Conservation (phyloP, 176 grass and related monocot genomes). For the Aegilops sharonensis region DNA sequence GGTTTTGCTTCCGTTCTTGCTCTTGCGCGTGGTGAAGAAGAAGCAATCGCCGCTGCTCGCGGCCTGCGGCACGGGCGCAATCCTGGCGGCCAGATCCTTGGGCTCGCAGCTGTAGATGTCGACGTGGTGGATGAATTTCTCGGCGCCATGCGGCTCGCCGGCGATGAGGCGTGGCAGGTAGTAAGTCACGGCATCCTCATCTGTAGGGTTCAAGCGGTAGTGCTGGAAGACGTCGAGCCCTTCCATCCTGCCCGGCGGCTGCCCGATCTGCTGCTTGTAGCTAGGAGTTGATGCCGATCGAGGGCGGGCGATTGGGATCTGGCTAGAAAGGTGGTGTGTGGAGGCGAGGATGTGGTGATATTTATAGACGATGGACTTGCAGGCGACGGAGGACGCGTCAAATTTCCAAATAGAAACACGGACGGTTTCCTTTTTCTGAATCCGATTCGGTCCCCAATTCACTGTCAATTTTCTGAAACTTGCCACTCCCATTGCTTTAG, state of each 20-base stretch:
- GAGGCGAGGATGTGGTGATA: too few species aligned
- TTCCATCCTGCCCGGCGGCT: too few species aligned
- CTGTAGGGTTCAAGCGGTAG: not conserved
- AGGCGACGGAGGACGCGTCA: too few species aligned
- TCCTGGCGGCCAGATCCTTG: not conserved
- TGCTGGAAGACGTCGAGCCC: not conserved
- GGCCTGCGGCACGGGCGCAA: not conserved
- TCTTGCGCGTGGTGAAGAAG: not conserved
- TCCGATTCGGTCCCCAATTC: too few species aligned
- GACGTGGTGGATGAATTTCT: not conserved
- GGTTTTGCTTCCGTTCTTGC: not conserved
- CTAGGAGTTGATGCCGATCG: not conserved
- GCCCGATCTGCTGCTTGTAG: too few species aligned
- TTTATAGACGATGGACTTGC: too few species aligned
- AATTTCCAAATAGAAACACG: too few species aligned
- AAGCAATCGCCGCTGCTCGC: not conserved
- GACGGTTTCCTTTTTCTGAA: too few species aligned
- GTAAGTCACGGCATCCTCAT: not conserved
- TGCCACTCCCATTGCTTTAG: too few species aligned
- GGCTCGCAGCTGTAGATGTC: constrained; percentile 16
- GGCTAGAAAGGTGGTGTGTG: too few species aligned
- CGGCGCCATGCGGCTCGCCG: not conserved
- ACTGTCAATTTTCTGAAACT: too few species aligned
- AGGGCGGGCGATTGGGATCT: not conserved
- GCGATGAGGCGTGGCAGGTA: not conserved